Conservation (phyloP, 164 flowering plant species). For the Vitis amurensis region DNA sequence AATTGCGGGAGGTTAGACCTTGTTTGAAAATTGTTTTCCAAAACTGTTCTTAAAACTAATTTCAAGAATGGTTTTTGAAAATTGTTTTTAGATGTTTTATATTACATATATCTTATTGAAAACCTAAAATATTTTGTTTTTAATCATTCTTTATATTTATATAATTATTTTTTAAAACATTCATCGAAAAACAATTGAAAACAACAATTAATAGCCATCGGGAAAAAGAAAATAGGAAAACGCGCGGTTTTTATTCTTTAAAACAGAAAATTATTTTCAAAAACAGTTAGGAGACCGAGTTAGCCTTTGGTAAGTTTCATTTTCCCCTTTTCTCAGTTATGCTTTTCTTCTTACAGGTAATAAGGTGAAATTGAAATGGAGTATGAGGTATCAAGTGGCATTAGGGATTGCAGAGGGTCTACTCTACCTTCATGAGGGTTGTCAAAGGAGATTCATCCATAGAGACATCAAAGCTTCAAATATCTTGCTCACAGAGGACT, state of each 20-base stretch:
- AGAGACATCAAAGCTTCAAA: conserved; percentile 78
- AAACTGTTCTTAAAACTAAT: too few relatives aligned
- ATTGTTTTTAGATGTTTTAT: too few relatives aligned
- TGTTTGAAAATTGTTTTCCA: background rate
- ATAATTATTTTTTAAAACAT: too few relatives aligned
- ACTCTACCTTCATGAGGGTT: conserved; percentile 60
- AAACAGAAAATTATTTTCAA: too few relatives aligned
- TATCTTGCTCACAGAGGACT: conserved; percentile 61
- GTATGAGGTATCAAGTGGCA: conserved; percentile 53
- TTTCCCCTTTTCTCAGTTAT: background rate
- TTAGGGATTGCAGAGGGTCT: conserved; percentile 60
- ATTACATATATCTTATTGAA: accelerated
- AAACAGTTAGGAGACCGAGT: too few relatives aligned
- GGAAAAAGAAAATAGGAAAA: too few relatives aligned
- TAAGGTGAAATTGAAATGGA: conserved; percentile 50
- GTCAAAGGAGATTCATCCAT: conserved; percentile 72
- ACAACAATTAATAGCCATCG: too few relatives aligned
- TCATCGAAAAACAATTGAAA: too few relatives aligned
- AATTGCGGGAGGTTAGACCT: background rate
- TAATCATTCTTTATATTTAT: too few relatives aligned
- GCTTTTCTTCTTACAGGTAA: conserved; percentile 27
- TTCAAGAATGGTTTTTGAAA: too few relatives aligned
- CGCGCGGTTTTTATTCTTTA: too few relatives aligned
- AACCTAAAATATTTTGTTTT: too few relatives aligned
- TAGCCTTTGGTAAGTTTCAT: background rate